Evolutionary conservation across 2,329 filamentous ascomycete species (phyloP), one percentile per base, ranked within the genome.

Genomic region (Fusarium hainanense): DNA sequence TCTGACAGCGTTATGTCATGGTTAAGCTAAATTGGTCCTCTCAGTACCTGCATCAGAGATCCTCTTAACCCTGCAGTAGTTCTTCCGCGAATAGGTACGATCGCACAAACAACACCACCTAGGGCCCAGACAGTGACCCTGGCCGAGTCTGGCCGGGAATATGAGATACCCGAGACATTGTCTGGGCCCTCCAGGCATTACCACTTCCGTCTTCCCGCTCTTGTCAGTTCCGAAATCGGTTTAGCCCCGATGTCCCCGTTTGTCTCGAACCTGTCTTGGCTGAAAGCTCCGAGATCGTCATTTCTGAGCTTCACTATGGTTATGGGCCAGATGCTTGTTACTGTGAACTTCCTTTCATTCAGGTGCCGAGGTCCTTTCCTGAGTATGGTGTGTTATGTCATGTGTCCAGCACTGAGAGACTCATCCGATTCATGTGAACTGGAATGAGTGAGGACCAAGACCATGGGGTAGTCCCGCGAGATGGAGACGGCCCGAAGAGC

Each of bases 111-210:
- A n/a, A 14, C 21, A 20, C 42, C 8, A 42, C 41, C 6, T n/a
- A 30, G n/a, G 18, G 34, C 11, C 13, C 23, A 37, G 55, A 10
- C 21, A 20, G 16, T 18, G 2, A 6, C 20, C 18, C 6, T 11
- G n/a, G n/a, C 4, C 13, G 9, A 14, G 3, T 8, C 18, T 20
- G 14, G 28, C 10, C 42, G 21, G 28, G 13, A 28, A 32, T 41
- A 23, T 49, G 25, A 13, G 23, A 20, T 46, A 54, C 4, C 37
- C 37, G 54, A 66, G 37, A 60, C 25, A 66, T 13, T 1, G 25
- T n/a, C 54, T 54, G 20, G 61, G 20, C 61, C 42, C 47, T 46
- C 20, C 12, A 21, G 8, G 12, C 14, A 59, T 30, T 60, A 34
- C 63, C 47, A 25, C 27, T 60, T 66, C 63, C 47, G 42, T 54